Evolutionary conservation across 1,284 basidiomycete genomes (phyloP), one percentile per base, ranked within the genome.

Genomic region (Cutaneotrichosporon dermatis): DNA sequence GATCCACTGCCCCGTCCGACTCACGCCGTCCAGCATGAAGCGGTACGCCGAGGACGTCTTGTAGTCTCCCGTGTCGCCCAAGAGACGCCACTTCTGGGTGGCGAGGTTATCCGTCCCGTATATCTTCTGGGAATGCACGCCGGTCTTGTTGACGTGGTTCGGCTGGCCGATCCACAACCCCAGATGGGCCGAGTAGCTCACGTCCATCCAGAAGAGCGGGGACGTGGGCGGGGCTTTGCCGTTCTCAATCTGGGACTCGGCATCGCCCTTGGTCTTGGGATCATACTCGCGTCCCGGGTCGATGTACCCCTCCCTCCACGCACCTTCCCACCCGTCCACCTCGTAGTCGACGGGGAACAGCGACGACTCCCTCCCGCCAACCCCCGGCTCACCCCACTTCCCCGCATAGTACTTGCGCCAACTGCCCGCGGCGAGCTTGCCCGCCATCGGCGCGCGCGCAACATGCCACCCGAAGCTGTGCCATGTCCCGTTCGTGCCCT

Each of bases 41-140:
- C 62, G 58, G 54, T 63, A 63, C 46, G 50, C 52, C 25, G 50
- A 54, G 3, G 53, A 50, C 2, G 59, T 60, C 50, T 15, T 37
- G 56, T 63, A 63, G 9, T n/a, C 16, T 16, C 62, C 62, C 25
- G 59, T 60, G 54, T 60, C 43, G 45, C 59, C 62, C 15, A 60
- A n/a, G 2, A 55, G 44, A 7, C 2, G 25, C 62, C 62, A 63
- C 34, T 46, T 39, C 41, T 60, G 62, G 6, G 50, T 52, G 6
- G 35, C 33, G 41, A 63, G 58, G 51, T 60, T 45, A 37, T 51
- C 37, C n/a, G 45, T 54, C 4, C 41, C 53, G 42, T 63, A 63
- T 42, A 58, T 25, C 45, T 54, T 40, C 58, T 63, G 62, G 4
- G 56, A 40, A 12, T 49, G 51, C 0, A 52, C 39, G 6, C 53